Conservation (phyloP, 768 basidiomycete species). For the Guyanaporus albipodus region DNA sequence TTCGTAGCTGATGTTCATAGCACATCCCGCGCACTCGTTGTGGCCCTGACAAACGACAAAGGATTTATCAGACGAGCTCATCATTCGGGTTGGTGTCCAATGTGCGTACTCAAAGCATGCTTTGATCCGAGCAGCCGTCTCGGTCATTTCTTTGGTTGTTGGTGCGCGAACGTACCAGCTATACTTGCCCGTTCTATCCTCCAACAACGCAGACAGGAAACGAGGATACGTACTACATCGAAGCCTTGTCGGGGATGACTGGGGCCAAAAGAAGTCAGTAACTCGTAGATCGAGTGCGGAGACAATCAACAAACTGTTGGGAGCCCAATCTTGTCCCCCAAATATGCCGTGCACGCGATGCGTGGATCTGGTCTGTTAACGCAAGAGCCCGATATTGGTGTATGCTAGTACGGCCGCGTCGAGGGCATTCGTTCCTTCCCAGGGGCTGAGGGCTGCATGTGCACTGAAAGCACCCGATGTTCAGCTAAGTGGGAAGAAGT, state of each 20-base stretch:
- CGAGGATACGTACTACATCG: constrained; percentile 52
- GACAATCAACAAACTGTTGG: constrained; percentile 51
- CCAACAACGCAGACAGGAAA: background rate
- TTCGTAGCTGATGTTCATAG: constrained; percentile 39
- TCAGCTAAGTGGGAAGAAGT: background rate
- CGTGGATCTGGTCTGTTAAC: constrained; percentile 77
- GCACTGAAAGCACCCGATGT: constrained; percentile 42
- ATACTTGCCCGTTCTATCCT: background rate
- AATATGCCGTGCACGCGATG: constrained; percentile 80
- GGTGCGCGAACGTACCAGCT: constrained; percentile 76
- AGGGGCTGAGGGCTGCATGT: constrained; percentile 77
- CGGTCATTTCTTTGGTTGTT: constrained; percentile 54
- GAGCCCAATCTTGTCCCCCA: constrained; percentile 69
- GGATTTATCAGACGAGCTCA: background rate
- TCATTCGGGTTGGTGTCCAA: background rate
- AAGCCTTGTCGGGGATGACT: constrained; percentile 84
- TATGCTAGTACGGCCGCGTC: constrained; percentile 86
- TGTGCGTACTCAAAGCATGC: constrained; percentile 65
- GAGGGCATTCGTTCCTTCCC: constrained; percentile 80
- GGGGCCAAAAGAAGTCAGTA: background rate
- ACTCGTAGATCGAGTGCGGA: background rate
- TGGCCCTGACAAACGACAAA: constrained; percentile 42
- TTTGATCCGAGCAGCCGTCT: constrained; percentile 55
- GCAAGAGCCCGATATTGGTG: constrained; percentile 69
- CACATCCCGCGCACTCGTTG: constrained; percentile 66